phyloP scores from a whole-genome alignment of 306 rosid genomes.

The Leucaena leucocephala region DNA sequence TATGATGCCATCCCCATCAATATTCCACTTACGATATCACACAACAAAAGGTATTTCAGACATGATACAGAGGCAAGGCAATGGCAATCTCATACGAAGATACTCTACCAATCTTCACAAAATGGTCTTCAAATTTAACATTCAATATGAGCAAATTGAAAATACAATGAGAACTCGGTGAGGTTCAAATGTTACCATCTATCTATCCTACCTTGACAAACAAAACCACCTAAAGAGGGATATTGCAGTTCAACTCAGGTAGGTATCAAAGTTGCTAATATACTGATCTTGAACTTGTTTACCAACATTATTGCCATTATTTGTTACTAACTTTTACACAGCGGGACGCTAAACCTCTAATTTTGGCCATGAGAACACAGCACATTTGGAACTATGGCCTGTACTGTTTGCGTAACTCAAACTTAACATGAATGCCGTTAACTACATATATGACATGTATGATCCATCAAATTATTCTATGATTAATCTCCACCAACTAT shows the following conservation, averaged over 20 bases:
- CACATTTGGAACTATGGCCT: conserved; percentile 12
- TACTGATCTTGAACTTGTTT: not conserved
- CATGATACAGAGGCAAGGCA: not conserved
- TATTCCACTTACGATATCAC: not conserved
- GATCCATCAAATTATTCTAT: conserved; percentile 14
- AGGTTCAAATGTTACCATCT: not conserved
- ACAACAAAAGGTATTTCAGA: not conserved
- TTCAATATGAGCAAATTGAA: not conserved
- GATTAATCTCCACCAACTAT: conserved; percentile 13
- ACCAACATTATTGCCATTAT: not conserved
- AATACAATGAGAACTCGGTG: not conserved
- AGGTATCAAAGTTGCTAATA: conserved; percentile 15
- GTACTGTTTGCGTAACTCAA: not conserved
- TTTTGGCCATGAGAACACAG: not conserved
- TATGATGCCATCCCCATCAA: not conserved
- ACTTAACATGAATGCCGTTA: conserved; percentile 5
- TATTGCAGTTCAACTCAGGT: not conserved
- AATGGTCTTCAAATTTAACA: not conserved
- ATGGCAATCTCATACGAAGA: not conserved
- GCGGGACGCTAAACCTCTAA: conserved; percentile 10
- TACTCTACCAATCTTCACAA: not conserved
- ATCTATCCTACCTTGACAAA: not conserved
- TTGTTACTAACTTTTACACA: conserved; percentile 6
- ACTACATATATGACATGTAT: not conserved
- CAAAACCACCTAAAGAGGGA: not conserved